Conservation (phyloP, 495 filamentous ascomycete genomes). For the Annulohypoxylon stygium region DNA sequence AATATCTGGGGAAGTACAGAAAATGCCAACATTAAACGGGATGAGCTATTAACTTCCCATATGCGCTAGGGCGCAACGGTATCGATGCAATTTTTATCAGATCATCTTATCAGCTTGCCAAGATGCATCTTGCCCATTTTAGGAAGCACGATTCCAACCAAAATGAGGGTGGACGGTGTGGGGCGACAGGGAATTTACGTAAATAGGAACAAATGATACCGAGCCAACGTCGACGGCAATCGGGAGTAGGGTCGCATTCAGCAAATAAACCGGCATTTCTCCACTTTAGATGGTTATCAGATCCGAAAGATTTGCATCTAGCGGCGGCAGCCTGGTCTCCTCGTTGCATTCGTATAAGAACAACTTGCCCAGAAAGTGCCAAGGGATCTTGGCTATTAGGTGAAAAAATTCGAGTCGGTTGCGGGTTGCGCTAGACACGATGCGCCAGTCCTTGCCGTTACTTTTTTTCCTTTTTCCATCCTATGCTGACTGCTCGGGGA, state of each 20-base stretch:
- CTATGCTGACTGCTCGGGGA: background rate
- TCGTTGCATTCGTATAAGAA: background rate
- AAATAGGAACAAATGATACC: conserved; percentile 3
- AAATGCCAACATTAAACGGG: background rate
- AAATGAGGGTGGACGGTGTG: background rate
- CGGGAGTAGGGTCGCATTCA: conserved; percentile 8
- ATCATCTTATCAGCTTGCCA: conserved; percentile 28
- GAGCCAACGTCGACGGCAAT: background rate
- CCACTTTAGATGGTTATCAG: conserved; percentile 34
- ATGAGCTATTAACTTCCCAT: background rate
- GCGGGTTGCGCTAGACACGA: background rate
- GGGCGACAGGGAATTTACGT: conserved; percentile 18
- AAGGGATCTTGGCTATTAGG: conserved; percentile 15
- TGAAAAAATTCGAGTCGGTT: conserved; percentile 20
- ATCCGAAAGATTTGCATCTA: conserved; percentile 26
- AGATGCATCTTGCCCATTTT: background rate
- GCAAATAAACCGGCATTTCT: conserved; percentile 12
- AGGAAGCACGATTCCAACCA: background rate
- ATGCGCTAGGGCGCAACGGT: background rate
- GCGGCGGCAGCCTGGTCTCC: conserved; percentile 1
- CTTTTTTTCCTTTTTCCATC: background rate
- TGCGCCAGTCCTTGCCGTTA: background rate
- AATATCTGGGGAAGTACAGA: background rate
- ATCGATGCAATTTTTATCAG: conserved; percentile 16
- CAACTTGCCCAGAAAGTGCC: conserved; percentile 17